Conservation (phyloP, 306 rosid species). For the Pyrus bretschneideri region DNA sequence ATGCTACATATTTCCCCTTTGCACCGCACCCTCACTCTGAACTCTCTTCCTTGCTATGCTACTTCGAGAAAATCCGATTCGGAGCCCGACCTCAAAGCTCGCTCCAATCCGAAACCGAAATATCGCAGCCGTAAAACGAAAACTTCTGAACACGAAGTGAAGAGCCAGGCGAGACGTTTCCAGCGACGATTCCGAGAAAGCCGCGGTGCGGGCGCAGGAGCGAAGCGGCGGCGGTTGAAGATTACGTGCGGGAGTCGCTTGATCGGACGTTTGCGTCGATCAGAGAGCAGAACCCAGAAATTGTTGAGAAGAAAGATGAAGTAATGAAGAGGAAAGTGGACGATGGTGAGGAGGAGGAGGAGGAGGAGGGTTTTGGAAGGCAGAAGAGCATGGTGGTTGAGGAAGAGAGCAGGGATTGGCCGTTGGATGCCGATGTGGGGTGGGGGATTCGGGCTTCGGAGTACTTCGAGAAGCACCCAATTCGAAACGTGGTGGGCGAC, state of each 20-base stretch:
- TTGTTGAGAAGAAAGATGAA: slow-evolving; percentile 37
- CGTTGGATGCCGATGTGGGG: slow-evolving; percentile 87
- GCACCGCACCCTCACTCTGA: slow-evolving; percentile 14
- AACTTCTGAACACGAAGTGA: slow-evolving; percentile 9
- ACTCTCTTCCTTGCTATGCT: slow-evolving; percentile 32
- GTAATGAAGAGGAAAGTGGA: slow-evolving; percentile 47
- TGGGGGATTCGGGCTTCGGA: slow-evolving; percentile 91
- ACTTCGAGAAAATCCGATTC: slow-evolving; percentile 35
- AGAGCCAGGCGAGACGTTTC: slow-evolving; percentile 21
- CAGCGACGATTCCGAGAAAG: slow-evolving; percentile 53
- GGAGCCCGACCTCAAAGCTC: slow-evolving; percentile 29
- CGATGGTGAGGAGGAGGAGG: slow-evolving; percentile 10
- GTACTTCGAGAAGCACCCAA: slow-evolving; percentile 83
- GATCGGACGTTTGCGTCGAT: slow-evolving; percentile 58
- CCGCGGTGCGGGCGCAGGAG: slow-evolving; percentile 77
- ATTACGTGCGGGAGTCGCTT: slow-evolving; percentile 51
- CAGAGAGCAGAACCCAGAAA: slow-evolving; percentile 39
- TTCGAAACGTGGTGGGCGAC: slow-evolving; percentile 64
- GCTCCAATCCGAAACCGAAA: slow-evolving; percentile 1
- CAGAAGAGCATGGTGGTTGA: slow-evolving; percentile 57
- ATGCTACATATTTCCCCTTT: slow-evolving; percentile 4
- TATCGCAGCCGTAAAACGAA: slow-evolving; percentile 8
- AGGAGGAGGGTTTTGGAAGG: slow-evolving; percentile 12
- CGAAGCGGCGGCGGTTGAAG: slow-evolving; percentile 70
- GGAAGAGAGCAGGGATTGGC: slow-evolving; percentile 80